Conservation (phyloP, 1,139 yeast species). For the Oligophagozyma castellii region DNA sequence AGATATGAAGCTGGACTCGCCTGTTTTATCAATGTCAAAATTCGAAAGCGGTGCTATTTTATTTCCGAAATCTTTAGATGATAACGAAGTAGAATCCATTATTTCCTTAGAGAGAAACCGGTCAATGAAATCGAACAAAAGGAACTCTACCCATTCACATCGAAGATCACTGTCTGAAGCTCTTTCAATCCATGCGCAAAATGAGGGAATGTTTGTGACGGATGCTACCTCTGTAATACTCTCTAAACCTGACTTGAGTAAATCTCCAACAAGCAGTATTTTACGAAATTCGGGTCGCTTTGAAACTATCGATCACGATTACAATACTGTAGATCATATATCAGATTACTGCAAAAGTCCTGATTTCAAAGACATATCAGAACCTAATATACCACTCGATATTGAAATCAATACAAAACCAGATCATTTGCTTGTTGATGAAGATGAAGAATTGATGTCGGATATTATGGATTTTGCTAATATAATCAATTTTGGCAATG, state of each 20-base stretch:
- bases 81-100: slow-evolving; percentile 61
- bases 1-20: not conserved
- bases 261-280: slow-evolving; percentile 38
- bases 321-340: slow-evolving; percentile 1
- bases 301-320: slow-evolving; percentile 9
- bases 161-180: slow-evolving; percentile 26
- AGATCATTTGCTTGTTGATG: slow-evolving; percentile 9
- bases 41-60: slow-evolving; percentile 42
- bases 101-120: slow-evolving; percentile 59
- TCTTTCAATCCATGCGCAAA: slow-evolving; percentile 26
- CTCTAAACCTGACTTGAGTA: slow-evolving; percentile 24
- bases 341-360: slow-evolving; percentile 2
- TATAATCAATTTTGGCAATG: slow-evolving; percentile 51
- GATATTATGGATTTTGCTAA: slow-evolving; percentile 47
- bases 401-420: slow-evolving; percentile 3
- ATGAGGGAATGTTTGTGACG: slow-evolving; percentile 28
- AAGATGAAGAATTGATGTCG: slow-evolving; percentile 25
- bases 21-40: not conserved
- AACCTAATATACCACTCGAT: slow-evolving; percentile 6
- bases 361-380: slow-evolving; percentile 13
- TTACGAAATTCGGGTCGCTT: slow-evolving; percentile 31
- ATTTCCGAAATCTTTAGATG: slow-evolving; percentile 55
- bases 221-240: slow-evolving; percentile 22
- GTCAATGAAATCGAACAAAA: slow-evolving; percentile 27
- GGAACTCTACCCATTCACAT: slow-evolving; percentile 13